Evolutionary conservation across 257 asterid species (phyloP).

Genomic region (Plantago major): DNA sequence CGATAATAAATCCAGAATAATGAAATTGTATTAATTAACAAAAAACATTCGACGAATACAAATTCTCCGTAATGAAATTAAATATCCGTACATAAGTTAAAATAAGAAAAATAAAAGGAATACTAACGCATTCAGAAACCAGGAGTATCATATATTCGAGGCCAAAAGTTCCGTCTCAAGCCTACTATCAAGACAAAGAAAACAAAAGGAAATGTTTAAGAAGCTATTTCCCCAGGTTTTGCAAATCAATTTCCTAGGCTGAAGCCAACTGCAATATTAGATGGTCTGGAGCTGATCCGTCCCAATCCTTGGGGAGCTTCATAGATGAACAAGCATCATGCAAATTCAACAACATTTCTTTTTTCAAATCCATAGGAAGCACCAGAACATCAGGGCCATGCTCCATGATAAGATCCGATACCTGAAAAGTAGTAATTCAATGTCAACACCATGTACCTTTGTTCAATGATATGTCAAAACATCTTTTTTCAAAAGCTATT

Average conservation of each 20-base stretch:
- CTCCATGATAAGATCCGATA: slow-evolving; percentile 68
- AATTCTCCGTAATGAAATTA: no score
- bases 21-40: no score
- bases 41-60: no score
- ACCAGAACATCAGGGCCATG: slow-evolving; percentile 63
- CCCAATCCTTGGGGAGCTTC: slow-evolving; percentile 88
- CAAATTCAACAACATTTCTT: slow-evolving; percentile 69
- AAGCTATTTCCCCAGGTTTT: slow-evolving; percentile 55
- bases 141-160: neutral
- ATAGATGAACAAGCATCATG: slow-evolving; percentile 55
- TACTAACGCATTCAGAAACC: slow-evolving; percentile 5
- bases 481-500: no score
- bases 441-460: slow-evolving; percentile 8
- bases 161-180: slow-evolving; percentile 9
- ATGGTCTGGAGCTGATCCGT: slow-evolving; percentile 81
- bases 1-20: no score
- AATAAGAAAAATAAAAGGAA: no score
- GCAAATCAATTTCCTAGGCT: slow-evolving; percentile 83
- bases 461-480: no score
- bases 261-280: slow-evolving; percentile 72
- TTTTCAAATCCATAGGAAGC: slow-evolving; percentile 65
- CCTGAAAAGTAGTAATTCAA: slow-evolving; percentile 35
- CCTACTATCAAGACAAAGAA: slow-evolving; percentile 13
- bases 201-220: neutral
- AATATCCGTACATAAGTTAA: no score